Base-by-base conservation (phyloP, 768 basidiomycete species). In the Lactarius pseudohatsudake region DNA sequence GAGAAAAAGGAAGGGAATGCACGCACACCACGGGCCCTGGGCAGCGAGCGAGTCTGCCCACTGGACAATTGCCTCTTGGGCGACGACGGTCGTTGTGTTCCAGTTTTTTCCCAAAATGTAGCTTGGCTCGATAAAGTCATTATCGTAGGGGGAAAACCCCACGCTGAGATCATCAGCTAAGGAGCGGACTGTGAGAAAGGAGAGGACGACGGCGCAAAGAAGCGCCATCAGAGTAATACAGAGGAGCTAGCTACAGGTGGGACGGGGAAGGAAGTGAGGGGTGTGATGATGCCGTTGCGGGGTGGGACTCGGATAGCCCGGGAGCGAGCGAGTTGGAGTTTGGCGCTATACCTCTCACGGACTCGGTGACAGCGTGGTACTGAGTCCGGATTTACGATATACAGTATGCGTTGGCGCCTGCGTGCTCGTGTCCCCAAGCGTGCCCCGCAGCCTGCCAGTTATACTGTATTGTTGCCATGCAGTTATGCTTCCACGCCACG, bases 321-420 rank as follows among this genome's bases (percentile, higher is more conserved):
- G 4, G 74, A 15, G 38, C 38, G 50, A 70, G 64, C 30, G 67
- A 61, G 36, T 54, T 56, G 13, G 74, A 63, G n/a, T 57, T 75
- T 75, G 18, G 55, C 59, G 16, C 66, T 56, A 18, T 72, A 34
- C 71, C 18, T n/a, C 72, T 26, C 60, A 75, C 63, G 15, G 13
- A 40, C 15, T 5, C 32, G 38, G 38, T 40, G 61, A 65, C 71
- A 71, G 77, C 41, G 41, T 2, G 76, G 69, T n/a, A 77, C 56
- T 15, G 75, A 38, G 64, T 74, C 74, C 32, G 7, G 38, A 22
- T 28, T 30, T 9, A 32, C n/a, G 10, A 32, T 45, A 15, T 18
- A 4, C 9, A n/a, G 18, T 47, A n/a, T 18, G n/a, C 41, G 18
- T 45, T 10, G 13, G 47, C 5, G 47, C 47, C 18, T 50, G 22